Conservation (phyloP, 1,284 basidiomycete species). For the Hymenochaete sp. region DNA sequence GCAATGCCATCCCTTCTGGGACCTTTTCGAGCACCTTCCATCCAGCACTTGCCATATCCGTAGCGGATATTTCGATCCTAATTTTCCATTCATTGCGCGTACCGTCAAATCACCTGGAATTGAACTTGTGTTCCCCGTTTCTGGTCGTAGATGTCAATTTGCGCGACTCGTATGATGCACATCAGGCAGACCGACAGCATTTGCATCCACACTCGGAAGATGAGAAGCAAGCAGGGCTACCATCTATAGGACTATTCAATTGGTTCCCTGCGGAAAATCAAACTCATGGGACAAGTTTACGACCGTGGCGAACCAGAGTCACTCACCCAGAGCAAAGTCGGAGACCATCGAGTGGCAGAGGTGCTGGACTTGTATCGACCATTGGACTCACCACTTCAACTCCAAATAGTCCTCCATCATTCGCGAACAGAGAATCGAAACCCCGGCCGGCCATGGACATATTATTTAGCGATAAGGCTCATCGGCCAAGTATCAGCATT, state of each 20-base stretch:
- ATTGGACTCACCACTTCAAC: slow-evolving; percentile 12
- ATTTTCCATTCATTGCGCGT: slow-evolving; percentile 28
- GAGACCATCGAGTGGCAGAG: neutral
- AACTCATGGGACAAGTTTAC: slow-evolving; percentile 42
- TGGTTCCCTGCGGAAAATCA: slow-evolving; percentile 46
- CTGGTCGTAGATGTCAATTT: slow-evolving; percentile 56
- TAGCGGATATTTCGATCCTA: slow-evolving; percentile 48
- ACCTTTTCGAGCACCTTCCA: neutral
- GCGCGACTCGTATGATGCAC: slow-evolving; percentile 36
- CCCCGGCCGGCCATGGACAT: slow-evolving; percentile 1
- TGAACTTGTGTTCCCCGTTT: slow-evolving; percentile 42
- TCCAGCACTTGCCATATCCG: neutral
- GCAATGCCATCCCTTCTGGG: too few species aligned
- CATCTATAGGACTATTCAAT: slow-evolving; percentile 49
- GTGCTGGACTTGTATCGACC: slow-evolving; percentile 10
- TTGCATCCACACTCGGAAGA: slow-evolving; percentile 20
- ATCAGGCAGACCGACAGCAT: slow-evolving; percentile 36
- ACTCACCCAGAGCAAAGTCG: slow-evolving; percentile 2
- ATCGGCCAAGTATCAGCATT: slow-evolving; percentile 6
- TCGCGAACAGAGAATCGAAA: neutral
- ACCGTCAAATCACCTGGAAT: slow-evolving; percentile 17
- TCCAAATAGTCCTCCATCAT: neutral
- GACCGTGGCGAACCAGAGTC: slow-evolving; percentile 47
- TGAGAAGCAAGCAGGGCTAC: slow-evolving; percentile 30
- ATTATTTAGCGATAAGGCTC: neutral